Evolutionary conservation across 768 basidiomycete species (phyloP), one percentile per base, ranked within the genome.

Genomic region (Pleurotus salmoneostramineus): DNA sequence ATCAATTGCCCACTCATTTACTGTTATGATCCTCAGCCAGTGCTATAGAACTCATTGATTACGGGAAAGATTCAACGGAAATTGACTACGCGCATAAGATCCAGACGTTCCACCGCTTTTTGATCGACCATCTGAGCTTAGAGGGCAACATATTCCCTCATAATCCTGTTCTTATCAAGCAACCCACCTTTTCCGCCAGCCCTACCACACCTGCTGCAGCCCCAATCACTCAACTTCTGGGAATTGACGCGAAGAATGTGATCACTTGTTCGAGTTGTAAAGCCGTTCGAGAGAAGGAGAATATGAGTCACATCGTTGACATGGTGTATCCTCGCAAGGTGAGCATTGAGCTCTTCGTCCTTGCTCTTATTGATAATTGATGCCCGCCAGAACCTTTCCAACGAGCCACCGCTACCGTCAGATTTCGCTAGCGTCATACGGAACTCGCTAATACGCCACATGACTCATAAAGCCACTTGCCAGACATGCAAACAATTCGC

Each of bases 91-190:
- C 85, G 0, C 85, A 89, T 51, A 88, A 93, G 75, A 98, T 98
- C 43, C 97, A 98, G 71, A 83, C 84, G 12, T 98, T 98, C 77
- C 94, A 98, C 69, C 87, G 96, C 17, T 98, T 97, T 75, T 79
- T 97, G 40, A 72, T 98, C 52, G 95, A 98, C 60, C 88, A 88
- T 52, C 79, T 98, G 62, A 84, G 81, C 58, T 78, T 81, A 3
- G 93, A 95, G 71, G 88, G 87, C 3, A 89, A 85, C 60, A 69
- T 71, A 21, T 84, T 79, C 64, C 83, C 83, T 21, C 71, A 81
- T 45, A 91, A 89, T 62, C 86, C 84, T 1, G 58, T 65, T 14
- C 63, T 88, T 14, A 64, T 83, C 57, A 78, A 70, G 62, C 67
- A 67, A n/a, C 54, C 66, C 36, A 55, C 66, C 50, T 50, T 52